Evolutionary conservation across 1,139 yeast genomes (phyloP), one percentile per base, ranked within the genome.

Genomic region (Diutina scorzettiae): DNA sequence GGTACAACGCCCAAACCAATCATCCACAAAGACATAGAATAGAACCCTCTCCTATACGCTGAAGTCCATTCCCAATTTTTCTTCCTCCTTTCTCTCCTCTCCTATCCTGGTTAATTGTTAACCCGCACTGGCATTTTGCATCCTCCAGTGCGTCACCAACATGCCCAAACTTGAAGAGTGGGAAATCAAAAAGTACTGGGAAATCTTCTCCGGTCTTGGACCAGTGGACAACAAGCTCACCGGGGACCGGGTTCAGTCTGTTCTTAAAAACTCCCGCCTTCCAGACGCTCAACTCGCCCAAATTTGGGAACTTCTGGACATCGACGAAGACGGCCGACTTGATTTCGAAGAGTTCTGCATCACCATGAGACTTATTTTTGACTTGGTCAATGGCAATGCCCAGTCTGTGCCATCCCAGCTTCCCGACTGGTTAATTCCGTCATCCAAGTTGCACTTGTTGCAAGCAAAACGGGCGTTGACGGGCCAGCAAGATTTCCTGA

Each of bases 331-430:
- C 60, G 96, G 96, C 18, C 70, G 71, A 51, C 71, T 91, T 51
- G 99, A 93, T 59, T 91, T 91, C 58, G 99, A 91, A 60, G 98
- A 91, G 63, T 91, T 91, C 60, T 91, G 97, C 58, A 86, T 91
- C 48, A 91, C 97, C 44, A 93, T 91, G 98, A 72, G 96, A 50
- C 71, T 91, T 47, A 84, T 89, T 41, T 93, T 87, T 58, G 98
- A 91, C 59, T 62, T 82, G 54, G 91, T 91, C 42, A 87, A 89
- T 59, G 87, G 89, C 24, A 80, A 77, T 37, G 66, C 72, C 41
- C 58, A 69, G 8, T 62, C 64, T 18, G 69, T 89, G 5, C 98
- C 98, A 1, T 59, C 64, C 19, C 70, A 71, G 42, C 69, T 91
- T 45, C 98, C 98, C 2, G 77, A 74, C 36, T 89, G 97, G 97